phyloP scores from a whole-genome alignment of 176 grass and related monocot species.

The Eragrostis curvula region DNA sequence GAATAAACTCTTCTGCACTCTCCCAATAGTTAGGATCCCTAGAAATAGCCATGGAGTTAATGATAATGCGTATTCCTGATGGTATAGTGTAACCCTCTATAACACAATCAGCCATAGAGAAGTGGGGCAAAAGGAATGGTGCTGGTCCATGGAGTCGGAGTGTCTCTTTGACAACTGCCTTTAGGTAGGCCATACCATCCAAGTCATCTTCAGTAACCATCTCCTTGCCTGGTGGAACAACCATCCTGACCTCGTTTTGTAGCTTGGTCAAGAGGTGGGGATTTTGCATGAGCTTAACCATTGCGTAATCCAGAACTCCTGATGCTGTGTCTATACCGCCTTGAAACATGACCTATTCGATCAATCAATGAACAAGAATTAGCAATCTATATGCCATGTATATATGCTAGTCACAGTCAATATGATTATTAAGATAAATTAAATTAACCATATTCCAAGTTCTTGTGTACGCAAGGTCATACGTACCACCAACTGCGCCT shows the following conservation, averaged over 20 bases:
- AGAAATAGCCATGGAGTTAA: constrained; percentile 41
- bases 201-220: constrained; percentile 38
- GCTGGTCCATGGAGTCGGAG: constrained; percentile 33
- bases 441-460: too few species aligned
- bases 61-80: constrained; percentile 20
- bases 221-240: neutral
- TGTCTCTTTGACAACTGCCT: constrained; percentile 52
- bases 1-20: constrained; percentile 20
- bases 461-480: too few species aligned
- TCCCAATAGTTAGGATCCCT: constrained; percentile 44
- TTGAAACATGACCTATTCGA: constrained; percentile 33
- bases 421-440: too few species aligned
- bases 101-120: constrained; percentile 37
- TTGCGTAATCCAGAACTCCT: constrained; percentile 40
- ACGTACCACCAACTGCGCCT: neutral
- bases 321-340: constrained; percentile 46
- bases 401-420: too few species aligned
- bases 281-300: constrained; percentile 43
- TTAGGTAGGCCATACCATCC: constrained; percentile 18
- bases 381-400: too few species aligned
- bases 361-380: too few species aligned
- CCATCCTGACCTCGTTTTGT: constrained; percentile 36
- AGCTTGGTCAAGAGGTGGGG: constrained; percentile 39
- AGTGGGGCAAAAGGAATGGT: constrained; percentile 35
- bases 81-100: constrained; percentile 49